A percentile compares a stretch with the other conserved stretches of the same genome.
Evolutionary conservation across 1,139 yeast genomes (phyloP).

Genomic region (Protomyces inouyei): DNA sequence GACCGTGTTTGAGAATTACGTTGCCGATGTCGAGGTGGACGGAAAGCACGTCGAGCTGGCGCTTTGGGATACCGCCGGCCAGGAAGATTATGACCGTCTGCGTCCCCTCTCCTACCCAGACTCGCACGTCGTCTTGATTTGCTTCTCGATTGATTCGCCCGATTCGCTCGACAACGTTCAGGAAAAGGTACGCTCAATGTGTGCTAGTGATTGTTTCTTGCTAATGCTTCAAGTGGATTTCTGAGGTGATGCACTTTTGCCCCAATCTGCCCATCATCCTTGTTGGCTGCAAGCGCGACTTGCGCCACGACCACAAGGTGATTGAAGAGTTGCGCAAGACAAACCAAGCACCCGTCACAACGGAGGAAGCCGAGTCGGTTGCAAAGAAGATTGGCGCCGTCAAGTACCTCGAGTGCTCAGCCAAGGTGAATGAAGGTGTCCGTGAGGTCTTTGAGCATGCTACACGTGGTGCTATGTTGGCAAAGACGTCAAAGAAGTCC

Average conservation of each 20-base stretch:
- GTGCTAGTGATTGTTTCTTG: not conserved
- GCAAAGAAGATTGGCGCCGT: slow-evolving; percentile 85
- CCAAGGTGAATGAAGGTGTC: slow-evolving; percentile 59
- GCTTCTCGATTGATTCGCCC: slow-evolving; percentile 82
- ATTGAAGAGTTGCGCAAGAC: slow-evolving; percentile 68
- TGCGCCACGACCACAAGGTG: slow-evolving; percentile 75
- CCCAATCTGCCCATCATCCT: slow-evolving; percentile 74
- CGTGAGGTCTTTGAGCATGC: slow-evolving; percentile 37
- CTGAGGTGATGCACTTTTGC: slow-evolving; percentile 73
- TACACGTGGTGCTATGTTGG: slow-evolving; percentile 45
- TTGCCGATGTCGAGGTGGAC: slow-evolving; percentile 80
- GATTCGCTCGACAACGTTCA: slow-evolving; percentile 62
- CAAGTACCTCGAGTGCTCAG: slow-evolving; percentile 87
- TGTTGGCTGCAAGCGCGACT: slow-evolving; percentile 88
- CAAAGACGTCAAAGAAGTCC: slow-evolving; percentile 30
- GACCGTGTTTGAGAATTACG: slow-evolving; percentile 50
- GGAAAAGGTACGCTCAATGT: slow-evolving; percentile 23
- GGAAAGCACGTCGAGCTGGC: slow-evolving; percentile 70
- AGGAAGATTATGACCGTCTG: slow-evolving; percentile 84
- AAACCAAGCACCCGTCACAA: slow-evolving; percentile 64
- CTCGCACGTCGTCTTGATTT: slow-evolving; percentile 80
- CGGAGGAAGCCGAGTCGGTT: slow-evolving; percentile 58
- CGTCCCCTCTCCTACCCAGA: slow-evolving; percentile 91
- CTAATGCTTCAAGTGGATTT: slow-evolving; percentile 49
- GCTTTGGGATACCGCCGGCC: slow-evolving; percentile 96